A percentile compares a stretch with the other conserved stretches of the same genome.
phyloP scores from a whole-genome alignment of 805 yeast species.

The Saccharomycopsis capsularis region DNA sequence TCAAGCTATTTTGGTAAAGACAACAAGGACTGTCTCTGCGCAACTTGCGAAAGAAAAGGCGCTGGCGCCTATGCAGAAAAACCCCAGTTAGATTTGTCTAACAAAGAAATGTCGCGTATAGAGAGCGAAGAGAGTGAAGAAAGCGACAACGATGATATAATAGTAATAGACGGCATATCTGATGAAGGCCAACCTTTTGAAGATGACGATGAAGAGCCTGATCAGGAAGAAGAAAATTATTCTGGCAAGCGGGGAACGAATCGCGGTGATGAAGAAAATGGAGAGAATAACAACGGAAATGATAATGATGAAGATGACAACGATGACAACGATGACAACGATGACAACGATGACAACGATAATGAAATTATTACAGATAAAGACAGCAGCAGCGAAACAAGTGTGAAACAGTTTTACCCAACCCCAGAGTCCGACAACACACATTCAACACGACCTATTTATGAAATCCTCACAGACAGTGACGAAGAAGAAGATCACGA shows the following conservation, averaged over 20 bases:
- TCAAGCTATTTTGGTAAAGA: conserved; percentile 36
- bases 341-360: too few relatives aligned
- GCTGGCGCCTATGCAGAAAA: conserved; percentile 27
- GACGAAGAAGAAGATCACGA: neutral
- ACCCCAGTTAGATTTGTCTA: neutral
- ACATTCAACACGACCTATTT: neutral
- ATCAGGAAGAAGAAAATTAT: neutral
- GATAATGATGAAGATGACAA: neutral
- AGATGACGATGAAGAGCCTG: neutral
- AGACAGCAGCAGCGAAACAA: conserved; percentile 20
- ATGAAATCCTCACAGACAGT: neutral
- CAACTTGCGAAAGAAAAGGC: conserved; percentile 33
- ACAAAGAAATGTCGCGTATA: neutral
- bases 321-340: too few relatives aligned
- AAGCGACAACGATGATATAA: conserved; percentile 5
- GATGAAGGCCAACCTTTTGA: conserved; percentile 2
- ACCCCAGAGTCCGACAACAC: conserved; percentile 7
- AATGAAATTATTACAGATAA: neutral
- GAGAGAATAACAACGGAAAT: too few relatives aligned
- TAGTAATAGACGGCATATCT: neutral
- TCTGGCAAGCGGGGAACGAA: neutral
- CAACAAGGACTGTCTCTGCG: conserved; percentile 40
- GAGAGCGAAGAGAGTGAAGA: neutral
- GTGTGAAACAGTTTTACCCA: conserved; percentile 17
- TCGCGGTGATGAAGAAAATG: too few relatives aligned